Evolutionary conservation across 2,329 filamentous ascomycete species (phyloP), one percentile per base, ranked within the genome.

Genomic region (Botryosphaeria dothidea): DNA sequence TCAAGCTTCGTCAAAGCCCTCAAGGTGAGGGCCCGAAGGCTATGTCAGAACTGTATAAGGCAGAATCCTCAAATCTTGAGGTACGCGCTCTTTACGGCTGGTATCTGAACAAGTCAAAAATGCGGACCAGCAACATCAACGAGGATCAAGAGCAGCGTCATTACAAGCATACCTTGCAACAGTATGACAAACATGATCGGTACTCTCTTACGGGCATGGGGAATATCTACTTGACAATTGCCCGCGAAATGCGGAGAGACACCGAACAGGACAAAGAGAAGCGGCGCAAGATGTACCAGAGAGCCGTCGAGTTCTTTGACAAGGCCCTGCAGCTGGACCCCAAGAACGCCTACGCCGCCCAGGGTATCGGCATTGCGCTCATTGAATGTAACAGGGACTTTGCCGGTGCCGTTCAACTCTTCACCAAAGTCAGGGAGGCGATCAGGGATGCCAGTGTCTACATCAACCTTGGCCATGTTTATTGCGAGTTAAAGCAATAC

Each of bases 151-250:
- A 99, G 77, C 90, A 97, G 72, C 88, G 93, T 3, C 93, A 97
- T 75, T 96, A 96, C 84, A 99, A 98, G 80, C 93, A 97, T 77
- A 98, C 94, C 0, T 82, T 99, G 31, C 92, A 96, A 75, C 89
- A 93, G 69, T 90, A 93, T 75, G 94, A 99, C 81, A 99, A 98
- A 83, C 95, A 99, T 75, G 95, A 99, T 75, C 86, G 92, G n/a
- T 99, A 99, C 76, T 92, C 95, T 4, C 83, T 99, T 29, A 93
- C 96, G 27, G 94, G 92, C 15, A 98, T 99, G 94, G 95, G 95
- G 46, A 99, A 99, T 75, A 82, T 99, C n/a, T 90, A 94, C 70
- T 85, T 99, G 45, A 83, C 90, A 69, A 88, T 92, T 67, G 95
- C 95, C 9, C 88, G 95, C 70, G 96, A 99, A 77, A 97, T 98